Percentiles rank a stretch among this genome's conserved stretches.
Evolutionary conservation across 495 filamentous ascomycete species (phyloP).

Genomic region (Talaromyces wortmannii): DNA sequence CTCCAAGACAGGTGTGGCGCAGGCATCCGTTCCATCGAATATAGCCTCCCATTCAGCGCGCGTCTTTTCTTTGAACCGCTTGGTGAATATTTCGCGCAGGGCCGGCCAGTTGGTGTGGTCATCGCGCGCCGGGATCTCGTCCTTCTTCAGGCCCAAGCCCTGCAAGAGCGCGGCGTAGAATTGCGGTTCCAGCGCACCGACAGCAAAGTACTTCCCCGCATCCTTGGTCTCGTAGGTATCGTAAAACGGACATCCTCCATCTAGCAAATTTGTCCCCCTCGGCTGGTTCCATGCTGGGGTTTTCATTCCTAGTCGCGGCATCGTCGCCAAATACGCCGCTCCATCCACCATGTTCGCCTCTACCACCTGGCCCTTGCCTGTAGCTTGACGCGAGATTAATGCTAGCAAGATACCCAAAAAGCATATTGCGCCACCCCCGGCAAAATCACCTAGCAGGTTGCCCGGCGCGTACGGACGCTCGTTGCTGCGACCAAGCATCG

Average conservation of each 20-base stretch:
- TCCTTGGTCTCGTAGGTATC: conserved; percentile 81
- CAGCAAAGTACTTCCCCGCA: conserved; percentile 73
- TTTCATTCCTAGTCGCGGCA: conserved; percentile 58
- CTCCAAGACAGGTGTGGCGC: conserved; percentile 78
- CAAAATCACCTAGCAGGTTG: conserved; percentile 87
- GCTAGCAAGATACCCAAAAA: conserved; percentile 51
- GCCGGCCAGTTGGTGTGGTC: conserved; percentile 60
- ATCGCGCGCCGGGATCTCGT: conserved; percentile 43
- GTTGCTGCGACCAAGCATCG: conserved; percentile 61
- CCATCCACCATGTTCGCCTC: conserved; percentile 98
- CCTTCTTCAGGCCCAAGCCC: conserved; percentile 50
- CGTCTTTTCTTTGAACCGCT: conserved; percentile 64
- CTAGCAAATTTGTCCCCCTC: conserved; percentile 72
- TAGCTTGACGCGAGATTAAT: conserved; percentile 30
- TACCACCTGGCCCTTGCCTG: conserved; percentile 75
- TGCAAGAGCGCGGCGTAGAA: conserved; percentile 67
- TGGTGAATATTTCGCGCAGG: conserved; percentile 52
- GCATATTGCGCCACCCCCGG: conserved; percentile 76
- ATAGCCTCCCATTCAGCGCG: conserved; percentile 75
- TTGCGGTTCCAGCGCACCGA: conserved; percentile 81
- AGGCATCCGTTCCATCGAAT: conserved; percentile 88
- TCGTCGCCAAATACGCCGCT: conserved; percentile 65
- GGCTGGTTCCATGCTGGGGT: conserved; percentile 49
- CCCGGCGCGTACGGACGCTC: conserved; percentile 70
- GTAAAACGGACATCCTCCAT: conserved; percentile 83